phyloP scores from a whole-genome alignment of 176 grass and related monocot genomes.

The Miscanthus lutarioriparius region DNA sequence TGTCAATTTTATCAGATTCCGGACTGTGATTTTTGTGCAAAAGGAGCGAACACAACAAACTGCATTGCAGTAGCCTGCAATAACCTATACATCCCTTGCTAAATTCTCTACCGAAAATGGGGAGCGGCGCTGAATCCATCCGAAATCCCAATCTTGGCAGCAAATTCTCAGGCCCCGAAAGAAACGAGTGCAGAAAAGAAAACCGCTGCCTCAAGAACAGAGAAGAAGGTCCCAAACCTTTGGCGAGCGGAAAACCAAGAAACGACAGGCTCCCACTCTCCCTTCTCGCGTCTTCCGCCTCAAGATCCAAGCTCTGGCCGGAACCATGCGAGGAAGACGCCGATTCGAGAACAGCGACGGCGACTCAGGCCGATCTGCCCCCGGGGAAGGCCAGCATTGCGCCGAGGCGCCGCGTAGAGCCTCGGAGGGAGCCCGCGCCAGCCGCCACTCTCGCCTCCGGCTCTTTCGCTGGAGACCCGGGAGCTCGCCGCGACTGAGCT shows the following conservation, averaged over 20 bases:
- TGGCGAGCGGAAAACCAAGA: slow-evolving; percentile 14
- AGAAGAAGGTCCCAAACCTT: slow-evolving; percentile 43
- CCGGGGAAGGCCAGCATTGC: slow-evolving; percentile 45
- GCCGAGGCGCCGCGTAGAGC: slow-evolving; percentile 8
- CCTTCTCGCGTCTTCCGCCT: slow-evolving; percentile 9
- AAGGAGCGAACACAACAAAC: neutral
- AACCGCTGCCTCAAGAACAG: neutral
- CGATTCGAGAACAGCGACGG: slow-evolving; percentile 4
- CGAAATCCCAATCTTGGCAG: neutral
- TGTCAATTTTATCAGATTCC: neutral
- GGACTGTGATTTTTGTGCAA: neutral
- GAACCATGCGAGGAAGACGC: slow-evolving; percentile 1
- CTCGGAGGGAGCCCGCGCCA: neutral
- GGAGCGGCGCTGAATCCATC: neutral
- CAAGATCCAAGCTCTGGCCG: slow-evolving; percentile 41
- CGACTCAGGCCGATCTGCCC: slow-evolving; percentile 38
- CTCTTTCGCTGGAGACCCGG: slow-evolving; percentile 20
- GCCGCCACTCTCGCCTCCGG: neutral
- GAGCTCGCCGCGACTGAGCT: slow-evolving; percentile 53
- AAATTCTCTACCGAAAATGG: slow-evolving; percentile 3
- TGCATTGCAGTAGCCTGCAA: slow-evolving; percentile 28
- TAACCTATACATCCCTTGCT: neutral
- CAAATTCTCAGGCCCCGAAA: neutral
- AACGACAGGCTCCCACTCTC: neutral
- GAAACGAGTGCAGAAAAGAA: neutral